Percentiles rank a stretch among this genome's conserved stretches.
These are phyloP conservation scores for Elaeis oleifera DNA, from an alignment of 202 grass and related monocot species.

Conservation along the genomic window DNA sequence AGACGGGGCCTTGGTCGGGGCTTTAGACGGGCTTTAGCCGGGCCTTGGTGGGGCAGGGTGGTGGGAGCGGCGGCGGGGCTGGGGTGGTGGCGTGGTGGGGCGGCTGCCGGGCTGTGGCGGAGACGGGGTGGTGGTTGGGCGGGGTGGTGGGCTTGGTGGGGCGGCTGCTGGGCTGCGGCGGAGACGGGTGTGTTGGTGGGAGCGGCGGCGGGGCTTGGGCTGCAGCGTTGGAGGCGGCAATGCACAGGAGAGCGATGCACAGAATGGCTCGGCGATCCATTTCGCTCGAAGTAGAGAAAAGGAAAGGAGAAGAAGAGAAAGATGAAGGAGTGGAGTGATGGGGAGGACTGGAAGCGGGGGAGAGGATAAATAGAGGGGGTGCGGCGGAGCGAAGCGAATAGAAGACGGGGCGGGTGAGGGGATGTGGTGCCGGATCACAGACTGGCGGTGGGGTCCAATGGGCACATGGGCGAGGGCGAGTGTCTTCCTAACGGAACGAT, in stretches of 20 bases:
- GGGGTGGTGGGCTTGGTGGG: constrained; percentile 5
- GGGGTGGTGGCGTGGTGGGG: constrained; percentile 5
- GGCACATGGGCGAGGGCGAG: no score
- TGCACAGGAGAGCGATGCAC: constrained; percentile 24
- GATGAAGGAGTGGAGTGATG: constrained; percentile 15
- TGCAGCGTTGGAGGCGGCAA: constrained; percentile 4
- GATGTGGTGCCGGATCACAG: no score
- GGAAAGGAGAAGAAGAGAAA: constrained; percentile 29
- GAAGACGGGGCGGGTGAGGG: no score
- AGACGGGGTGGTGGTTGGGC: constrained; percentile 11
- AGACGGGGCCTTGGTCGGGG: neutral
- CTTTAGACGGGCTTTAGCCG: constrained; percentile 21
- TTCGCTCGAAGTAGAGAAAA: neutral
- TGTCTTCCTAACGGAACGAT: no score
- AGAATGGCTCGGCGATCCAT: constrained; percentile 10
- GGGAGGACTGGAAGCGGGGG: constrained; percentile 19
- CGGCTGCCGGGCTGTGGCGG: constrained; percentile 9
- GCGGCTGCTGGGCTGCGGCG: constrained; percentile 10
- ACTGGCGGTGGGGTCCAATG: no score
- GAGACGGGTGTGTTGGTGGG: constrained; percentile 12
- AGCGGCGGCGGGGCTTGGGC: constrained; percentile 18
- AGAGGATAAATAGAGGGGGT: no score
- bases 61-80: constrained; percentile 3
- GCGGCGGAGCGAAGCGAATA: neutral
- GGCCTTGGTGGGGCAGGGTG: constrained; percentile 26